These are phyloP conservation scores for Spathaspora arborariae DNA, from an alignment of 805 yeast genomes.

Conservation along the genomic window DNA sequence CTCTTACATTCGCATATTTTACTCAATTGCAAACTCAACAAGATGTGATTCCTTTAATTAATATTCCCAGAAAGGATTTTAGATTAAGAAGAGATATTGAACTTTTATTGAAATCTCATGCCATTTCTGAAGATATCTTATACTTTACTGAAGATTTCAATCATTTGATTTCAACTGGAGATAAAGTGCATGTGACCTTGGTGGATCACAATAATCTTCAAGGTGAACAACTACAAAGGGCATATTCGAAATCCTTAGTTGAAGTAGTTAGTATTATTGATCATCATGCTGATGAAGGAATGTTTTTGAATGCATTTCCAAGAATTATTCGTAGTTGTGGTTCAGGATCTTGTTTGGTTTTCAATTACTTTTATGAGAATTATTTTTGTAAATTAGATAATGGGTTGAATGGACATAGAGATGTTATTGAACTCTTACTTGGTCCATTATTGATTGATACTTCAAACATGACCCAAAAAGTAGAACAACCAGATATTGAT, in stretches of 20 bases:
- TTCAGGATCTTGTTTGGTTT: slow-evolving; percentile 75
- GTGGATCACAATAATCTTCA: slow-evolving; percentile 83
- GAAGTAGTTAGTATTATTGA: slow-evolving; percentile 65
- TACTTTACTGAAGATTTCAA: slow-evolving; percentile 66
- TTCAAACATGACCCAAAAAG: slow-evolving; percentile 57
- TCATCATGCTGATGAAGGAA: slow-evolving; percentile 76
- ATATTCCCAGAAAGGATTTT: slow-evolving; percentile 66
- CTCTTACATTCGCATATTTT: slow-evolving; percentile 69
- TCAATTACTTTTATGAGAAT: slow-evolving; percentile 51
- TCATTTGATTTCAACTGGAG: slow-evolving; percentile 7
- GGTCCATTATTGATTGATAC: slow-evolving; percentile 82
- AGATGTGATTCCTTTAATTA: slow-evolving; percentile 64
- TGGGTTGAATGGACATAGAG: slow-evolving; percentile 20
- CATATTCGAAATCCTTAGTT: slow-evolving; percentile 5
- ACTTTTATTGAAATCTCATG: slow-evolving; percentile 44
- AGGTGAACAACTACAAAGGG: slow-evolving; percentile 37
- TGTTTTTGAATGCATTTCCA: slow-evolving; percentile 51
- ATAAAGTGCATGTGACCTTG: slow-evolving; percentile 44
- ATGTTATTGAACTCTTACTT: slow-evolving; percentile 45
- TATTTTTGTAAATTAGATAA: slow-evolving; percentile 11
- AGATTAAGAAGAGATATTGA: slow-evolving; percentile 67
- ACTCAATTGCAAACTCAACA: slow-evolving; percentile 27
- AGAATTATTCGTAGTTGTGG: slow-evolving; percentile 62
- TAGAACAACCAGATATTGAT: slow-evolving; percentile 53
- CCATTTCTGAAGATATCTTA: slow-evolving; percentile 47